Conservation (phyloP, 2,329 filamentous ascomycete species). For the Nannizziopsis barbatae region DNA sequence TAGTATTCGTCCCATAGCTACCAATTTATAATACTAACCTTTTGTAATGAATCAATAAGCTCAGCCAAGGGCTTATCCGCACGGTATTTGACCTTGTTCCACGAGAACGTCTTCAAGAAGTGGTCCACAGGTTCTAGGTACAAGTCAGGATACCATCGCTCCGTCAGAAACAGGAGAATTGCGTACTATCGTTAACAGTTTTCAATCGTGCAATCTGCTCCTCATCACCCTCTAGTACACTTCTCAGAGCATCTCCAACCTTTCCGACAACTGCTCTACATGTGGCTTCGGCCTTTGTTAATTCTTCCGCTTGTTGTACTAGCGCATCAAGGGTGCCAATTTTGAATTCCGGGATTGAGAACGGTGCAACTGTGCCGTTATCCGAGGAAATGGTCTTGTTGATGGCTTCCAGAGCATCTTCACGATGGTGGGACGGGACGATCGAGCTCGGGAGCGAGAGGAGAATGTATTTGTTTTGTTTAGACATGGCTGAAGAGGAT, state of each 20-base stretch:
- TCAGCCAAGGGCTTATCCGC: constrained; percentile 82
- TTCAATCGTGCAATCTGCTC: constrained; percentile 76
- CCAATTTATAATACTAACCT: constrained; percentile 42
- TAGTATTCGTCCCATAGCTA: background rate
- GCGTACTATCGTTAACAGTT: constrained; percentile 83
- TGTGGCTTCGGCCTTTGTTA: constrained; percentile 70
- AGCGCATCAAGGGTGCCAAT: constrained; percentile 92
- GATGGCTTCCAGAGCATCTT: constrained; percentile 70
- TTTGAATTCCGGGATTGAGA: constrained; percentile 87
- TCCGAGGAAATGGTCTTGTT: constrained; percentile 61
- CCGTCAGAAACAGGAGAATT: background rate
- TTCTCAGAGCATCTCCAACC: constrained; percentile 73
- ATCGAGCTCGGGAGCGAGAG: constrained; percentile 83
- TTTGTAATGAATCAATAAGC: constrained; percentile 76
- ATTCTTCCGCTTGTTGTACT: constrained; percentile 90
- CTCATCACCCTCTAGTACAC: constrained; percentile 73
- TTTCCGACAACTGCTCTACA: constrained; percentile 78
- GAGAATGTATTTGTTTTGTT: constrained; percentile 60
- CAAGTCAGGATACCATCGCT: constrained; percentile 7
- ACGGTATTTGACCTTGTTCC: constrained; percentile 97
- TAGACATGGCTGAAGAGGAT: constrained; percentile 28
- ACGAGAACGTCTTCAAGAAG: constrained; percentile 77
- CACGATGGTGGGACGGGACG: constrained; percentile 65
- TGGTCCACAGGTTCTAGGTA: constrained; percentile 79
- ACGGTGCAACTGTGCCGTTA: constrained; percentile 63